phyloP scores from a whole-genome alignment of 2,329 filamentous ascomycete species.

The Neoscytalidium dimidiatum region DNA sequence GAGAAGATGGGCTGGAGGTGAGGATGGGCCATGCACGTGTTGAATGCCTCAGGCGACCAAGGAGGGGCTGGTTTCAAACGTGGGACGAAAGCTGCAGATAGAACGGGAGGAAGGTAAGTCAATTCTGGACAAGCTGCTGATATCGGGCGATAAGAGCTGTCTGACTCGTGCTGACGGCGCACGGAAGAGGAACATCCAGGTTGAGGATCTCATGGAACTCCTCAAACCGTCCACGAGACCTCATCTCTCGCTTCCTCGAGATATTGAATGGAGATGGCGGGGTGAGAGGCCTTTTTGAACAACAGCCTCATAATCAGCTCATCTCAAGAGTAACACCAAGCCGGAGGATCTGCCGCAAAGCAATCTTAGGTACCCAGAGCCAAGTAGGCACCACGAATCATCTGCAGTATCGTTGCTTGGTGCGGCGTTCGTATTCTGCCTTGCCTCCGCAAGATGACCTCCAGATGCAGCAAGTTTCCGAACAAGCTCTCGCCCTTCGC shows the following conservation, averaged over 20 bases:
- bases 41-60: not conserved
- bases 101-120: too few relatives aligned
- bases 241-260: not conserved
- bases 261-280: not conserved
- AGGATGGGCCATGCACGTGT: not conserved
- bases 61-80: not conserved
- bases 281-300: not conserved
- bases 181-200: not conserved
- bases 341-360: conserved; percentile 3
- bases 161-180: not conserved
- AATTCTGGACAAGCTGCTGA: not conserved
- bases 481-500: not conserved
- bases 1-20: not conserved
- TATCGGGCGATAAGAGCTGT: not conserved
- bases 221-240: not conserved
- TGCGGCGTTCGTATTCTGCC: not conserved
- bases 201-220: not conserved
- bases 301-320: not conserved
- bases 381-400: not conserved
- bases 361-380: not conserved
- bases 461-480: not conserved
- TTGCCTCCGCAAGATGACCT: not conserved
- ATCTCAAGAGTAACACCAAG: not conserved
- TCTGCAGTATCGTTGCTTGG: not conserved
- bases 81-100: not conserved